Evolutionary conservation across 2,329 filamentous ascomycete genomes (phyloP), one percentile per base, ranked within the genome.

Genomic region (Cercospora canescens): DNA sequence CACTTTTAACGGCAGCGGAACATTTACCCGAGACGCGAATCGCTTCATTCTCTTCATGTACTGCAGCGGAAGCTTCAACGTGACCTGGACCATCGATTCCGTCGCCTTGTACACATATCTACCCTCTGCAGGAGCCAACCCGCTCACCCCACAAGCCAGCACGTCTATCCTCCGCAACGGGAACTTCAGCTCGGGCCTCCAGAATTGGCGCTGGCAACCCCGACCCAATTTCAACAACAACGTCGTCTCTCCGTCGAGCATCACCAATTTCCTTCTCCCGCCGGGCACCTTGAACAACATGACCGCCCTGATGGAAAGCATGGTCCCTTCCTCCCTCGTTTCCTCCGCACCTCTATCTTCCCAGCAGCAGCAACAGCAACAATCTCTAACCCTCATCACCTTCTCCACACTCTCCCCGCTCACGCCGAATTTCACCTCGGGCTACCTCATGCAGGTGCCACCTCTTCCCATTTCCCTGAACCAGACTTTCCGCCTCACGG

Each of bases 1-100:
- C 24, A 57, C 9, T 3, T 63, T 63, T 21, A 63, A 63, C n/a
- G 60, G 34, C 14, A 56, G 50, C 39, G 60, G 60, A 34, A 63
- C 52, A 9, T 14, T 30, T 18, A 57, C 35, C n/a, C 32, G 52
- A 56, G 37, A 37, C 11, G 50, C 60, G 4, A 41, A 6, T n/a
- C 32, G 50, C 18, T 57, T 63, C 60, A 57, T 56, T 9, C 26
- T 63, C 35, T 63, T 63, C 50, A 39, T 48, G 24, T 57, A 57
- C 28, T 56, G 50, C 60, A 55, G 52, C 21, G 60, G 60, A 2
- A 56, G 18, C n/a, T 56, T 57, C 34, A 57, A 39, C n/a, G 30
- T 63, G 2, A 63, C 60, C n/a, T 57, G 50, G 60, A 35, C 35
- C 11, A 41, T 63, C 18, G 34, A 63, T 12, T 37, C 39, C 7